A percentile compares a stretch with the other conserved stretches of the same genome.
These are phyloP conservation scores for Chytriomyces sp. DNA, from an alignment of 192 early-diverging fungal species.

Conservation along the genomic window DNA sequence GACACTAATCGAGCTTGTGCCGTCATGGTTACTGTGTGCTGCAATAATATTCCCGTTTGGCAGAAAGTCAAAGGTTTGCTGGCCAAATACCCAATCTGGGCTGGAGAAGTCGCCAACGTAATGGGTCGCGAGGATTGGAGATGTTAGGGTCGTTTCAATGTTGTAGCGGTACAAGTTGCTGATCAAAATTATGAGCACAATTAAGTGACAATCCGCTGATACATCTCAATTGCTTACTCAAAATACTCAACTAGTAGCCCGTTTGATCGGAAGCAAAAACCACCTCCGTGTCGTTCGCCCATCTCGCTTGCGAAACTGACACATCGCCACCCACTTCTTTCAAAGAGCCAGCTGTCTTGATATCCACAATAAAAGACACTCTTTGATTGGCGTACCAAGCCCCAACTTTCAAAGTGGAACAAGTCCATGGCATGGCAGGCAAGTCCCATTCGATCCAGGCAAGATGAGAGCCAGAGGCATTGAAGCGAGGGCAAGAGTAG, in stretches of 20 bases:
- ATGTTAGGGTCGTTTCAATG: constrained; percentile 12
- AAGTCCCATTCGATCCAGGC: constrained; percentile 73
- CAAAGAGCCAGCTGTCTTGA: no score
- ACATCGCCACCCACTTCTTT: constrained; percentile 47
- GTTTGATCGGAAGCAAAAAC: constrained; percentile 70
- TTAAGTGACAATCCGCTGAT: no score
- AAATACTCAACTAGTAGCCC: constrained; percentile 61
- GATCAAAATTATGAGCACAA: no score
- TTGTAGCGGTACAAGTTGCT: constrained; percentile 63
- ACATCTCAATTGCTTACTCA: no score
- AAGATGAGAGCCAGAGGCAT: constrained; percentile 46
- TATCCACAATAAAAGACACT: no score
- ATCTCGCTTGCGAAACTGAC: constrained; percentile 66
- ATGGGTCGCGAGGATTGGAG: constrained; percentile 35
- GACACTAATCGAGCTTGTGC: neutral
- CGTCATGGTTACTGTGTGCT: constrained; percentile 23
- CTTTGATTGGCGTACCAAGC: no score
- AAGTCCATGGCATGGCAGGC: constrained; percentile 81
- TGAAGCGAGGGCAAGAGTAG: constrained; percentile 66
- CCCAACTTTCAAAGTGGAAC: constrained; percentile 61
- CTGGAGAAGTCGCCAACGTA: constrained; percentile 66
- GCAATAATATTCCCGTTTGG: constrained; percentile 36
- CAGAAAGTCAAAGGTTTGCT: constrained; percentile 33
- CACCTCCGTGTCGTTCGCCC: constrained; percentile 33
- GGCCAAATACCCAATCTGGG: constrained; percentile 49